These are phyloP conservation scores for Cordyceps fumosorosea DNA, from an alignment of 2,329 filamentous ascomycete species.

Conservation along the genomic window DNA sequence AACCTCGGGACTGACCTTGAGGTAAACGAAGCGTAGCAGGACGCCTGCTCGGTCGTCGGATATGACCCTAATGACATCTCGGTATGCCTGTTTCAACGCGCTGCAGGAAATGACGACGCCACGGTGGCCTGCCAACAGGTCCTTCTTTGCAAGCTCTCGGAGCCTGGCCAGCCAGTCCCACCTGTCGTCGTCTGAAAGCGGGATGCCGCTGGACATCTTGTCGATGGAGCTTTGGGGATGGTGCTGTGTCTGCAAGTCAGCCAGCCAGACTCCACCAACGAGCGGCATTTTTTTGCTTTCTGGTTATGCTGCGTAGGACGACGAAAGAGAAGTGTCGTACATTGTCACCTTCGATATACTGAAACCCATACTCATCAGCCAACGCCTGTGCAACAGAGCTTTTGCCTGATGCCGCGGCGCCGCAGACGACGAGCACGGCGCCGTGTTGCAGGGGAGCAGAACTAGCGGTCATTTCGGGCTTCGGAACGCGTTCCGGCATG, in stretches of 20 bases:
- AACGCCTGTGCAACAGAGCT: conserved; percentile 7
- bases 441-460: neutral
- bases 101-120: conserved; percentile 57
- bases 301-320: neutral
- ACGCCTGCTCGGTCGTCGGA: conserved; percentile 43
- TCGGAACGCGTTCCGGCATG: neutral
- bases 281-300: neutral
- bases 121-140: neutral
- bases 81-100: conserved; percentile 62
- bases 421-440: conserved; percentile 11
- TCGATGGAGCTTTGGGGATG: conserved; percentile 51
- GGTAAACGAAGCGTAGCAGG: conserved; percentile 59
- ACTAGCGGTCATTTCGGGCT: conserved; percentile 2
- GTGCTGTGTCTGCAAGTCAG: conserved; percentile 28
- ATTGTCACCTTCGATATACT: conserved; percentile 49
- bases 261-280: neutral
- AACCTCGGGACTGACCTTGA: conserved; percentile 49
- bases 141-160: conserved; percentile 29
- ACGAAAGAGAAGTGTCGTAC: conserved; percentile 28
- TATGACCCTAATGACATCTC: conserved; percentile 52
- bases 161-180: conserved; percentile 63
- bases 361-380: conserved; percentile 2
- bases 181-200: conserved; percentile 60
- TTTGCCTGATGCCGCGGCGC: conserved; percentile 12
- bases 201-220: conserved; percentile 58